Evolutionary conservation across 1,284 basidiomycete species (phyloP), one percentile per base, ranked within the genome.

Genomic region (Phlebopus sp.): DNA sequence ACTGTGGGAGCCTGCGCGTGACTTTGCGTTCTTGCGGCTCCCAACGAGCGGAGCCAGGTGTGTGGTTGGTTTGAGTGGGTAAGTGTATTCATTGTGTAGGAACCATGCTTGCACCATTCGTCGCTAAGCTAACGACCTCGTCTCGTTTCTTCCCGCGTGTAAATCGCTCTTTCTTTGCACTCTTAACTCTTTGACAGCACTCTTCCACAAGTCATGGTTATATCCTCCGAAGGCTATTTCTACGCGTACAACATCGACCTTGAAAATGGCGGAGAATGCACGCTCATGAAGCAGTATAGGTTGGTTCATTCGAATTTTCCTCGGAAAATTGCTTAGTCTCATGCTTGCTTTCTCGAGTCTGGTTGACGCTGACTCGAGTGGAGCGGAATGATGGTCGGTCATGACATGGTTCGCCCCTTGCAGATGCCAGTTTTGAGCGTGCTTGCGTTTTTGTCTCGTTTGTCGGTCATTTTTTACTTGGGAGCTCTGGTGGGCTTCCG

Each of bases 161-260:
- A n/a, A n/a, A n/a, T 14, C 18, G 19, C 30, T 37, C 43, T 37
- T 14, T 15, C 42, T 29, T 30, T 38, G 9, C 39, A 39, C 21
- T 44, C 14, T n/a, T 42, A 38, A 23, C 9, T 35, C 19, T 25
- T 10, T 49, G 10, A 29, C 27, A 93, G 92, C 13, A 94, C 92
- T 9, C 89, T 91, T 68, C 96, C 96, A 0, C 93, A 98, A 55
- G 90, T 98, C 5, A 97, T 98, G 92, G 94, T 98, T 10, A 84
- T 97, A 44, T 94, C 93, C 0, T 91, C 91, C 0, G 94, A 98
- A 55, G 96, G 96, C 0, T 89, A 92, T 58, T 97, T 97, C 66
- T 97, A 98, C 64, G 85, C 87, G 7, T 99, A 99, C 69, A 90
- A 81, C 60, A 96, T 99, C 60, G 96, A 99, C 69, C 72, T 99